Evolutionary conservation across 2,329 filamentous ascomycete genomes (phyloP).

Genomic region (Colletotrichum magnum): DNA sequence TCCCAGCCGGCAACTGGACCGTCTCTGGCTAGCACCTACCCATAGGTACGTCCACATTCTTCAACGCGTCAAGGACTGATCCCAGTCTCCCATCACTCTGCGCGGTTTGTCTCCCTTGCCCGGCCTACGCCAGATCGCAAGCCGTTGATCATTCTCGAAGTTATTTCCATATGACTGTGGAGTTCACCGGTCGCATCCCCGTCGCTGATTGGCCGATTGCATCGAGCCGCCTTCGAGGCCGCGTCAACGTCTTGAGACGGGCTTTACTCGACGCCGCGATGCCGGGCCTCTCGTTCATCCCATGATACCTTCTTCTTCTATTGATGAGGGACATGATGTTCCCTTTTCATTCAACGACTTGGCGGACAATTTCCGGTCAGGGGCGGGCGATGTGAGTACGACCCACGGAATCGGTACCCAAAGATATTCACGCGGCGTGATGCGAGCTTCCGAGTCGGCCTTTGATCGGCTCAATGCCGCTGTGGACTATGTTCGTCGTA

Average conservation of each 20-base stretch:
- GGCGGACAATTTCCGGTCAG: background rate
- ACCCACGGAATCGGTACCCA: background rate
- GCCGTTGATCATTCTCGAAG: background rate
- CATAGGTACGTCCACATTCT: background rate
- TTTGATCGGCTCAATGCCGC: background rate
- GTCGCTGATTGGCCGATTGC: background rate
- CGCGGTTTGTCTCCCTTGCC: background rate
- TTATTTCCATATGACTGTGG: background rate
- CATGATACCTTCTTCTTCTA: background rate
- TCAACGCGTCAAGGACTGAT: background rate
- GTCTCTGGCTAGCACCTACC: background rate
- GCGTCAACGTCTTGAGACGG: background rate
- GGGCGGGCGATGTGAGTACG: background rate
- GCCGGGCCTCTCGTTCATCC: background rate
- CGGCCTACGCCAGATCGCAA: background rate
- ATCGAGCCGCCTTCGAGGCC: background rate
- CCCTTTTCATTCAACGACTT: background rate
- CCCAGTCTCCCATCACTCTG: background rate
- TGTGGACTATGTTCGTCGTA: conserved; percentile 22
- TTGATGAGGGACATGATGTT: background rate
- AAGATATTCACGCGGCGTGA: no score
- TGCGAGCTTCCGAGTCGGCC: no score
- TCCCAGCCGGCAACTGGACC: background rate
- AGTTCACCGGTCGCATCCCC: background rate
- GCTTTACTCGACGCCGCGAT: background rate